Percentiles rank a stretch among this genome's conserved stretches.
Conservation (phyloP, 2,329 filamentous ascomycete species). For the Fusarium metavorans region DNA sequence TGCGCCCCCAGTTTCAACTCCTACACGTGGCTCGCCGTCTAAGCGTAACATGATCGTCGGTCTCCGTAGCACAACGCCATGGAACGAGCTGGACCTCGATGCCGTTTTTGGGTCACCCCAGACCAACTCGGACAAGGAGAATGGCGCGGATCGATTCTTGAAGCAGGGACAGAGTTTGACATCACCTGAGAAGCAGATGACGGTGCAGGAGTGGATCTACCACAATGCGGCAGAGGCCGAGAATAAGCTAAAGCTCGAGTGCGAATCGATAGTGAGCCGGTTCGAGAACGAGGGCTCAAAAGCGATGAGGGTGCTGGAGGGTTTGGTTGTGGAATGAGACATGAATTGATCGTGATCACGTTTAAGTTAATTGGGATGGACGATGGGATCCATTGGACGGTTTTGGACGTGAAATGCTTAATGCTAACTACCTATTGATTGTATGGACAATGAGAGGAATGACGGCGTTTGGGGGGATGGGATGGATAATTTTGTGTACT, state of each 20-base stretch:
- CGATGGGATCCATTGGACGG: neutral
- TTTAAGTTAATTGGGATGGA: neutral
- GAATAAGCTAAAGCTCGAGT: conserved; percentile 81
- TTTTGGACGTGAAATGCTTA: conserved; percentile 25
- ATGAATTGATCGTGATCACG: conserved; percentile 15
- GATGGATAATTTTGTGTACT: conserved; percentile 33
- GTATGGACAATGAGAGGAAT: conserved; percentile 36
- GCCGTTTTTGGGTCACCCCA: conserved; percentile 67
- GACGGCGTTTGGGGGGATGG: conserved; percentile 31
- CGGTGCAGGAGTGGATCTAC: conserved; percentile 91
- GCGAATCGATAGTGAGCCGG: conserved; percentile 82
- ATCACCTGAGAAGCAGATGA: conserved; percentile 87
- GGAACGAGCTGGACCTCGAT: conserved; percentile 83
- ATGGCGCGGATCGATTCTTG: conserved; percentile 62
- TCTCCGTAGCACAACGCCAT: conserved; percentile 70
- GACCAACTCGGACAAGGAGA: conserved; percentile 64
- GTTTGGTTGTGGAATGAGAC: conserved; percentile 68
- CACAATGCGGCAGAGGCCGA: conserved; percentile 85
- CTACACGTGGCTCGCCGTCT: conserved; percentile 68
- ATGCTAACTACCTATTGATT: conserved; percentile 16
- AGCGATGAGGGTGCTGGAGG: conserved; percentile 83
- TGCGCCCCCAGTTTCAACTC: conserved; percentile 60
- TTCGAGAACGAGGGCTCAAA: conserved; percentile 87
- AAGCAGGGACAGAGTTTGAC: conserved; percentile 72
- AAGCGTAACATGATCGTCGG: conserved; percentile 69